Percentiles rank a stretch among this genome's conserved stretches.
Conservation (phyloP, 169 alveolate species). For the Plasmodium gonderi region DNA sequence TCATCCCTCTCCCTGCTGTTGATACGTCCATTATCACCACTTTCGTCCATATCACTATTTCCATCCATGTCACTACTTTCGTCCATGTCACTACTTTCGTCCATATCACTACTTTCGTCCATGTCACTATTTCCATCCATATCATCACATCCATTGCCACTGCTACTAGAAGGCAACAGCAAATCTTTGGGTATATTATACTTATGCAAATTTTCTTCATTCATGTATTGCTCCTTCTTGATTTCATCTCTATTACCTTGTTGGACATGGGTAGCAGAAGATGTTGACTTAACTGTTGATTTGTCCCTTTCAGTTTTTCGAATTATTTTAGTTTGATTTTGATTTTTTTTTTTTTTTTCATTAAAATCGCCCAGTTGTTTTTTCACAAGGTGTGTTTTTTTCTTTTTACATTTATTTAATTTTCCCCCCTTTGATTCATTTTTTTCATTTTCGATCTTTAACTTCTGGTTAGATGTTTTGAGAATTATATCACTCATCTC, state of each 20-base stretch:
- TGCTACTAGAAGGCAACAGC: slow-evolving; percentile 27
- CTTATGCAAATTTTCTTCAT: slow-evolving; percentile 44
- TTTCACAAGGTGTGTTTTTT: slow-evolving; percentile 10
- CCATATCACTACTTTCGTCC: neutral
- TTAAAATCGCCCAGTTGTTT: neutral
- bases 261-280: neutral
- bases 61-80: neutral
- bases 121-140: neutral
- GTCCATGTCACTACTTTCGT: neutral
- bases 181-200: slow-evolving; percentile 54
- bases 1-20: neutral
- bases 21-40: neutral
- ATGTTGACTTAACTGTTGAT: neutral
- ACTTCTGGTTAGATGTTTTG: slow-evolving; percentile 1
- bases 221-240: neutral
- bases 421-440: neutral
- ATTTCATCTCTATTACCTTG: neutral
- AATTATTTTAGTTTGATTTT: neutral
- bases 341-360: neutral
- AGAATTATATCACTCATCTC: slow-evolving; percentile 18
- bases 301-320: neutral
- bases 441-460: slow-evolving; percentile 17
- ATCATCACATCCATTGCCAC: neutral
- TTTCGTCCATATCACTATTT: neutral
- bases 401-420: neutral